Conservation (phyloP, 805 yeast genomes). For the Schwanniomyces pseudopolymorphus region DNA sequence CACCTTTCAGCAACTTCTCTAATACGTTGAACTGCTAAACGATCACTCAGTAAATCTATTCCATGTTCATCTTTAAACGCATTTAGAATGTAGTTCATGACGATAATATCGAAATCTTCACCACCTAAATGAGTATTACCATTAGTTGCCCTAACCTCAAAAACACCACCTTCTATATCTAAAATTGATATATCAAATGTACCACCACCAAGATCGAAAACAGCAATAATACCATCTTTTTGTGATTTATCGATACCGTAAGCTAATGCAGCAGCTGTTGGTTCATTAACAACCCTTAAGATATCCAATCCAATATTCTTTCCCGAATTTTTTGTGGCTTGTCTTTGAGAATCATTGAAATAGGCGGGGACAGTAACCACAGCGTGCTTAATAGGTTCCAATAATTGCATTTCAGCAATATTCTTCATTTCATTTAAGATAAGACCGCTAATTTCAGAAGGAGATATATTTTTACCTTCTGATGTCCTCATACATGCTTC, state of each 20-base stretch:
- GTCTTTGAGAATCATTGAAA: constrained; percentile 76
- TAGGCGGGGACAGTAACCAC: constrained; percentile 86
- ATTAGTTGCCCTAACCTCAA: constrained; percentile 79
- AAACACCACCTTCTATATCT: constrained; percentile 77
- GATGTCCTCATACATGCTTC: constrained; percentile 66
- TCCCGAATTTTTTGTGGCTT: constrained; percentile 82
- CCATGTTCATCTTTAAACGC: constrained; percentile 57
- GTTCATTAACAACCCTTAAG: constrained; percentile 76
- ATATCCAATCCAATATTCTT: constrained; percentile 73
- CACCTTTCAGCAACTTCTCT: constrained; percentile 78
- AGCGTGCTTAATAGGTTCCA: constrained; percentile 55
- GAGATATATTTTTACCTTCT: constrained; percentile 51
- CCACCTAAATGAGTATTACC: constrained; percentile 88
- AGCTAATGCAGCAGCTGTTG: constrained; percentile 84
- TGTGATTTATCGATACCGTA: constrained; percentile 64
- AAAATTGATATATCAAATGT: constrained; percentile 79
- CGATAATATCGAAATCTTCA: constrained; percentile 75
- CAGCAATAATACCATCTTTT: constrained; percentile 53
- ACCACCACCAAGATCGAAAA: constrained; percentile 82
- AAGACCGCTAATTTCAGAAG: constrained; percentile 69
- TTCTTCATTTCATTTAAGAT: constrained; percentile 64
- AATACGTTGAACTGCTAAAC: constrained; percentile 67
- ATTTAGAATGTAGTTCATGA: constrained; percentile 56
- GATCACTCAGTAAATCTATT: constrained; percentile 49
- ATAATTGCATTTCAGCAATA: constrained; percentile 58